Evolutionary conservation across 352 stramenopile species (phyloP).

Genomic region (Phytophthora pisi): DNA sequence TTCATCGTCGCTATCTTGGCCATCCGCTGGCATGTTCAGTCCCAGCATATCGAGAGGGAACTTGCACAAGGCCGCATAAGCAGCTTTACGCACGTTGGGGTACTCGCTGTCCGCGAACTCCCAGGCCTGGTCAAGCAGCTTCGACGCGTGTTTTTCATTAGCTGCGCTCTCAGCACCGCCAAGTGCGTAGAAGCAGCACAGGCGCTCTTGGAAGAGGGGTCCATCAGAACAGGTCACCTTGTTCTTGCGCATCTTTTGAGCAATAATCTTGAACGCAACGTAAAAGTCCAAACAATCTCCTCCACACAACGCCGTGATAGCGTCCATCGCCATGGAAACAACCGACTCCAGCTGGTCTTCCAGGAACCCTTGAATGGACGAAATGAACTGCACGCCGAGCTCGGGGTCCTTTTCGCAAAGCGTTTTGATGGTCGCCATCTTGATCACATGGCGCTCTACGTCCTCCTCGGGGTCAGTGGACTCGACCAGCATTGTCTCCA

Average conservation of each 20-base stretch:
- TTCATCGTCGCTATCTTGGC: slow-evolving; percentile 28
- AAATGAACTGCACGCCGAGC: slow-evolving; percentile 72
- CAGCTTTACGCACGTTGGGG: slow-evolving; percentile 44
- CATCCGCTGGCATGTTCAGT: slow-evolving; percentile 29
- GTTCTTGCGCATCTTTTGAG: slow-evolving; percentile 70
- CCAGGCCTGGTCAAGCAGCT: slow-evolving; percentile 62
- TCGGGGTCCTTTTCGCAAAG: slow-evolving; percentile 73
- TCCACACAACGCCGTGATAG: slow-evolving; percentile 58
- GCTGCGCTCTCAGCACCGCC: slow-evolving; percentile 40
- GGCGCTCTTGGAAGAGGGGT: slow-evolving; percentile 56
- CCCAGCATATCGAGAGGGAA: slow-evolving; percentile 60
- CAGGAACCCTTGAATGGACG: slow-evolving; percentile 58
- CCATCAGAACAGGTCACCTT: slow-evolving; percentile 54
- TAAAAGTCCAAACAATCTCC: slow-evolving; percentile 80
- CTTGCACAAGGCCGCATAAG: slow-evolving; percentile 48
- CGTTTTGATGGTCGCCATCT: slow-evolving; percentile 64
- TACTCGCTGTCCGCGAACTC: slow-evolving; percentile 40
- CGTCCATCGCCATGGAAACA: slow-evolving; percentile 68
- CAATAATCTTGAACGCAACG: slow-evolving; percentile 76
- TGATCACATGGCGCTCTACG: slow-evolving; percentile 49
- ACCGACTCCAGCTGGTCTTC: slow-evolving; percentile 59
- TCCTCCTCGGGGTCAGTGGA: slow-evolving; percentile 32
- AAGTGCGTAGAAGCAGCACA: slow-evolving; percentile 64
- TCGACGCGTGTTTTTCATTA: slow-evolving; percentile 50
- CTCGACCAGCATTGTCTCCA: slow-evolving; percentile 58